A percentile compares a stretch with the other conserved stretches of the same genome.
Conservation (phyloP, 2,329 filamentous ascomycete genomes). For the Neoascochyta sp. region DNA sequence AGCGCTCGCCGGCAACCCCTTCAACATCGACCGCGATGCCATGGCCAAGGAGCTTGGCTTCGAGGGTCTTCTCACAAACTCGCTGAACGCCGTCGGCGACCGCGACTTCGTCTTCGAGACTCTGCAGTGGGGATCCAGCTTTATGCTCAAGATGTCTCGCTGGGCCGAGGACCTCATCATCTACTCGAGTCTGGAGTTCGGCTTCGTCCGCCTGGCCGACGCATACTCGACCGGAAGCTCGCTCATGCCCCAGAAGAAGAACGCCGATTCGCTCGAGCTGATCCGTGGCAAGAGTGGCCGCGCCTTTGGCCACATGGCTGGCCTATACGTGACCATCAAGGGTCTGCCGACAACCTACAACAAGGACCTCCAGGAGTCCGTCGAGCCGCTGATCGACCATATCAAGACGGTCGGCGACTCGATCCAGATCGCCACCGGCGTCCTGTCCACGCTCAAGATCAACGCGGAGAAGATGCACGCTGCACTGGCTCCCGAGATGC, state of each 20-base stretch:
- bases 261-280: conserved; percentile 69
- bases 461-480: conserved; percentile 73
- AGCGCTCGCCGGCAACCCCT: conserved; percentile 77
- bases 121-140: conserved; percentile 72
- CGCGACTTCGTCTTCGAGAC: conserved; percentile 80
- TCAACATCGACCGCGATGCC: conserved; percentile 72
- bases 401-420: conserved; percentile 79
- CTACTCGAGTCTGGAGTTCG: conserved; percentile 72
- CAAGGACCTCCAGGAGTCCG: conserved; percentile 86
- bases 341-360: conserved; percentile 81
- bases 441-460: conserved; percentile 68
- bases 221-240: conserved; percentile 74
- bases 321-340: conserved; percentile 72
- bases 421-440: conserved; percentile 76
- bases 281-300: conserved; percentile 74
- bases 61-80: conserved; percentile 70
- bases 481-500: conserved; percentile 77
- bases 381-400: conserved; percentile 80
- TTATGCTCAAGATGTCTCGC: conserved; percentile 75
- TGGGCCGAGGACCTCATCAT: conserved; percentile 86
- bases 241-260: conserved; percentile 84
- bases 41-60: conserved; percentile 82
- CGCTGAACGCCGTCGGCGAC: conserved; percentile 70
- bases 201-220: conserved; percentile 71
- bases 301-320: conserved; percentile 76